A percentile compares a stretch with the other conserved stretches of the same genome.
Evolutionary conservation across 352 stramenopile species (phyloP).

Genomic region (Phytophthora crassamura): DNA sequence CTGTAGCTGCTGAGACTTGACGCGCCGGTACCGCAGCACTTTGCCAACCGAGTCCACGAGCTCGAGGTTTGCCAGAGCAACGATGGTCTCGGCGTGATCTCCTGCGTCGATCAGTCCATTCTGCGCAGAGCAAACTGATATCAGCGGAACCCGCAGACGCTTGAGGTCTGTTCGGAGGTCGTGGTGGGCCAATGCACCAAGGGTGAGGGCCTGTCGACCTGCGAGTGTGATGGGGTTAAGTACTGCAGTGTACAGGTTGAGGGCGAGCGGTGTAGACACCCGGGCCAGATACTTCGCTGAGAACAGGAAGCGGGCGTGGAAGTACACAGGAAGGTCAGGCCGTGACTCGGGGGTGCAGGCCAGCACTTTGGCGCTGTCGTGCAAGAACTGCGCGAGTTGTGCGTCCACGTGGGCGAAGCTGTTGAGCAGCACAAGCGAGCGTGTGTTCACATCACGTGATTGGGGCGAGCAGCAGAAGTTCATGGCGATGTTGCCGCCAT

Average conservation of each 20-base stretch:
- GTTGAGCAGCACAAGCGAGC: conserved; percentile 91
- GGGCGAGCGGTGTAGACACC: conserved; percentile 93
- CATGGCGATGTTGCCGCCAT: conserved; percentile 90
- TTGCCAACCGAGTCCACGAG: conserved; percentile 87
- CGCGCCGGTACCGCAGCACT: conserved; percentile 53
- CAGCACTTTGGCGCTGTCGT: conserved; percentile 96
- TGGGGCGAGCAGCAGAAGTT: conserved; percentile 73
- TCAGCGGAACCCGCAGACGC: conserved; percentile 76
- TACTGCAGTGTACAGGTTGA: conserved; percentile 96
- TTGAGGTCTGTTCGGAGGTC: conserved; percentile 70
- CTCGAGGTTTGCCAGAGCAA: conserved; percentile 53
- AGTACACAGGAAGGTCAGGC: conserved; percentile 96
- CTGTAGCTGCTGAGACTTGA: conserved; percentile 22
- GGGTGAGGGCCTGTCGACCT: conserved; percentile 90
- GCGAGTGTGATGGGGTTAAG: conserved; percentile 94
- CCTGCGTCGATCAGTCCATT: conserved; percentile 86
- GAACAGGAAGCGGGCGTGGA: conserved; percentile 96
- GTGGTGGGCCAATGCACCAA: conserved; percentile 85
- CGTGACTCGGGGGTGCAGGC: conserved; percentile 87
- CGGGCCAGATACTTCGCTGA: conserved; percentile 90
- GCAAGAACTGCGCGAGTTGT: conserved; percentile 92
- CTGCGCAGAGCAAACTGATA: conserved; percentile 90
- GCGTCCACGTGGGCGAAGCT: conserved; percentile 91
- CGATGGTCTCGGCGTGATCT: conserved; percentile 79
- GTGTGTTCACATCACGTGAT: conserved; percentile 61